Base-by-base conservation (phyloP, 306 rosid species). In the Alnus glutinosa region DNA sequence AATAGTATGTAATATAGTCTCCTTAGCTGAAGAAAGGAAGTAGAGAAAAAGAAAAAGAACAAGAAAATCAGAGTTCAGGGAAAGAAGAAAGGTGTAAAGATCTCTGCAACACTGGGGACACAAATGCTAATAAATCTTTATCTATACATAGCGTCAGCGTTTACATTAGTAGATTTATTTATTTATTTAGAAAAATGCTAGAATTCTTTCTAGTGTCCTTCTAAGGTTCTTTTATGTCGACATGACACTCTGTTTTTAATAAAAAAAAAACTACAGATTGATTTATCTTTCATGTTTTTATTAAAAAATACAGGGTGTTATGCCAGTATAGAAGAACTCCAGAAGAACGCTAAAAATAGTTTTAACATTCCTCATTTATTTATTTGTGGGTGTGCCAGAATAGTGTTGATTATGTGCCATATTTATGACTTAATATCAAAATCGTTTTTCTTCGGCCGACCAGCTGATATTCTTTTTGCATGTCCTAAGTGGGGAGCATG, bases 71-170 rank as follows among this genome's bases (percentile, higher is more conserved):
- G 75, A 55, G 28, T 80, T 46, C 78, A 71, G 81, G 63, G 68
- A 64, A 59, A 61, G 39, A 64, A 54, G 69, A 58, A 62, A 39
- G 61, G 75, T 83, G 57, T 69, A 61, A 69, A 67, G 52, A 67
- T 75, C 77, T 74, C 80, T 67, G 83, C 69, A 51, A 52, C 70
- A 74, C 54, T 51, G 64, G 36, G 36, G 78, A 50, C 63, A 74
- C 76, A 55, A 16, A 37, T 69, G 37, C 46, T 39, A 79, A 83
- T 83, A 81, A 75, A 32, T 71, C 28, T 28, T 15, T 30, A 52
- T 69, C 58, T 70, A 74, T 70, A 78, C 66, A 42, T 51, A 70
- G 73, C 70, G 61, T 74, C 69, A 59, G 74, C 55, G 75, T 75
- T 16, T 36, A 30, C 14, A 28, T 16, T 19, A 9, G 54, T 18